These are phyloP conservation scores for Peronosclerospora sorghi DNA, from an alignment of 352 stramenopile species.

Conservation along the genomic window DNA sequence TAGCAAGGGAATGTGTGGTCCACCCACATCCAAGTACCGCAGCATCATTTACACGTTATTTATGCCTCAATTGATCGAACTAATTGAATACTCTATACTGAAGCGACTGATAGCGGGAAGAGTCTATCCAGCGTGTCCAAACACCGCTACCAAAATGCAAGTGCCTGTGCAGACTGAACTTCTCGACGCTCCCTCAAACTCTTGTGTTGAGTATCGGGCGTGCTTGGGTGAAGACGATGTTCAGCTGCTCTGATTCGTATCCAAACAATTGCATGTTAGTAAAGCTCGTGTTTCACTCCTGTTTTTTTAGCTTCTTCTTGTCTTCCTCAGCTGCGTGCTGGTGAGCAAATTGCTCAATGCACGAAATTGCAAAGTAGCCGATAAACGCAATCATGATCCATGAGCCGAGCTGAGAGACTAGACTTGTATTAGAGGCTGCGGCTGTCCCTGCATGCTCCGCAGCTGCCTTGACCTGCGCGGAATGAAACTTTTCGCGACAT, in stretches of 20 bases:
- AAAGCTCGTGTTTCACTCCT: constrained; percentile 23
- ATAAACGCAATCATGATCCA: constrained; percentile 83
- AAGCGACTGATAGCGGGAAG: constrained; percentile 15
- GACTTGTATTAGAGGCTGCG: constrained; percentile 32
- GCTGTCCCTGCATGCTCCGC: constrained; percentile 41
- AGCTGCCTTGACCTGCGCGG: constrained; percentile 41
- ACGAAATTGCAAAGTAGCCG: constrained; percentile 83
- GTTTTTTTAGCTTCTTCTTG: constrained; percentile 78
- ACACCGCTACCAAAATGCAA: constrained; percentile 15
- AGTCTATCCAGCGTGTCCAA: constrained; percentile 11
- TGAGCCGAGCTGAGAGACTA: constrained; percentile 75
- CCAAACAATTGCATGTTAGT: neutral
- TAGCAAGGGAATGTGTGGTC: neutral
- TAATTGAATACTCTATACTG: constrained; percentile 29
- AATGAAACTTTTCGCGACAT: constrained; percentile 82
- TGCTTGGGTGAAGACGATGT: too few relatives aligned
- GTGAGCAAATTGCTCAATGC: constrained; percentile 86
- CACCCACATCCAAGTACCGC: too few relatives aligned
- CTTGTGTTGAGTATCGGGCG: neutral
- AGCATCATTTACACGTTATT: too few relatives aligned
- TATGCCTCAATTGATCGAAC: too few relatives aligned
- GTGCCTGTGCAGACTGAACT: constrained; percentile 3
- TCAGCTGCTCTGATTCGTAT: neutral
- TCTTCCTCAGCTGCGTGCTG: constrained; percentile 83
- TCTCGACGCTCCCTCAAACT: neutral